Base-by-base conservation (phyloP, 2,329 filamentous ascomycete species). In the Stemphylium beticola region DNA sequence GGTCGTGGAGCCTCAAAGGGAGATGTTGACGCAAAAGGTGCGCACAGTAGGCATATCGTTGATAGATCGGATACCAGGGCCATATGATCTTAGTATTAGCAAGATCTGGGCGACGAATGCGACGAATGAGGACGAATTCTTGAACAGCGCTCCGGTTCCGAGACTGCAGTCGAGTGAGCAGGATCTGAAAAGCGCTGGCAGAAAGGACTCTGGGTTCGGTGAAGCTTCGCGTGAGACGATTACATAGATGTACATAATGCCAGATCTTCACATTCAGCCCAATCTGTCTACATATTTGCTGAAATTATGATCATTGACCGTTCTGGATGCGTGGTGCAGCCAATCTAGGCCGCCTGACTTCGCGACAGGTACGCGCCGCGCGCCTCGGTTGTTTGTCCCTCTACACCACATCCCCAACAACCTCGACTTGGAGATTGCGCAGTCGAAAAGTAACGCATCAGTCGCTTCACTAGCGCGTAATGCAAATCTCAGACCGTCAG, bases 51-150 rank as follows among this genome's bases (percentile, higher is more conserved):
- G 95, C 1, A 87, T 98, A 53, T 92, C 92, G 4, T 76, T 97
- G 69, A 97, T 92, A 49, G 95, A 99, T 75, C 85, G 95, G 14
- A 84, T 96, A 33, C 89, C 92, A 6, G 95, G 93, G 0, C 90
- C 91, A 0, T 99, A 93, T 76, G 90, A 96, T 74, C 80, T 99
- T 34, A 89, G 86, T 57, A 88, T 99, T 48, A 89, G 93, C 69
- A 85, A 86, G 57, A 86, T 97, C 15, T 99, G 93, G 92, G 93
- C 93, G 0, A 96, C 93, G 0, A 97, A 97, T 72, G 79, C 85
- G 18, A 57, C 63, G 62, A 49, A 66, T 48, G 55, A 77, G 62
- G 63, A 77, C 58, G 61, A 75, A 47, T 74, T 68, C 41, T 63
- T 64, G 61, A 58, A 41, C 40, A 61, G 50, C 53, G 73, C 65